phyloP scores from a whole-genome alignment of 106 monocot species.

The Iris macrosiphon region DNA sequence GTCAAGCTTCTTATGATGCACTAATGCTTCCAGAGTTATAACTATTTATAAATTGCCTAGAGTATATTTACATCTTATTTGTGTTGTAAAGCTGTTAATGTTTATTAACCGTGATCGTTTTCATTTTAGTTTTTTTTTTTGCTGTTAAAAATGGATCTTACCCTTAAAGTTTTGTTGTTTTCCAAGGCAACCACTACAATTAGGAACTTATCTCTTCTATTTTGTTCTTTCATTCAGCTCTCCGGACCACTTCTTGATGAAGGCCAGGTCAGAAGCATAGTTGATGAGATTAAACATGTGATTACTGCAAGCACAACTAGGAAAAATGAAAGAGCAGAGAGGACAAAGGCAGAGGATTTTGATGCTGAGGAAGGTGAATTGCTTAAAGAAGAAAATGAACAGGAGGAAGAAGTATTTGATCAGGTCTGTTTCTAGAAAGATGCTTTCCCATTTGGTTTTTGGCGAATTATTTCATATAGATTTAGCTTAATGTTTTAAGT shows the following conservation, averaged over 20 bases:
- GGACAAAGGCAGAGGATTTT: conserved; percentile 83
- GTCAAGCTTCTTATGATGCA: too few species aligned
- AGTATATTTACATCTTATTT: too few species aligned
- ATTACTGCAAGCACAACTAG: conserved; percentile 83
- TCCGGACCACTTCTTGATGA: conserved; percentile 73
- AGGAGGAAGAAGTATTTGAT: conserved; percentile 93
- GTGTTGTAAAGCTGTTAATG: too few species aligned
- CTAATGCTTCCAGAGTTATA: too few species aligned
- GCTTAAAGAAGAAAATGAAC: conserved; percentile 93
- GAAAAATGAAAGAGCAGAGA: conserved; percentile 75
- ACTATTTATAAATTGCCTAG: too few species aligned
- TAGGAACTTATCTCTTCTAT: background rate
- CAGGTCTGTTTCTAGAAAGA: conserved; percentile 36
- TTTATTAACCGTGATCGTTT: too few species aligned
- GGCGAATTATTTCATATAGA: background rate
- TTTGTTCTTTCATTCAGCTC: conserved; percentile 31
- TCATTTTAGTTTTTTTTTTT: too few species aligned
- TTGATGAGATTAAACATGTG: conserved; percentile 90
- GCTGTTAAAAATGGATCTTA: background rate
- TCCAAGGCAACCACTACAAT: too few species aligned
- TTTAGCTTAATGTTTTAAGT: background rate
- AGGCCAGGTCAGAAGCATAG: conserved; percentile 66
- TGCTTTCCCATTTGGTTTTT: background rate
- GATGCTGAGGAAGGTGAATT: conserved; percentile 96
- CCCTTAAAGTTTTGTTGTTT: too few species aligned